Conservation (phyloP, 2,329 filamentous ascomycete genomes). For the Pestalotiopsis sp. region DNA sequence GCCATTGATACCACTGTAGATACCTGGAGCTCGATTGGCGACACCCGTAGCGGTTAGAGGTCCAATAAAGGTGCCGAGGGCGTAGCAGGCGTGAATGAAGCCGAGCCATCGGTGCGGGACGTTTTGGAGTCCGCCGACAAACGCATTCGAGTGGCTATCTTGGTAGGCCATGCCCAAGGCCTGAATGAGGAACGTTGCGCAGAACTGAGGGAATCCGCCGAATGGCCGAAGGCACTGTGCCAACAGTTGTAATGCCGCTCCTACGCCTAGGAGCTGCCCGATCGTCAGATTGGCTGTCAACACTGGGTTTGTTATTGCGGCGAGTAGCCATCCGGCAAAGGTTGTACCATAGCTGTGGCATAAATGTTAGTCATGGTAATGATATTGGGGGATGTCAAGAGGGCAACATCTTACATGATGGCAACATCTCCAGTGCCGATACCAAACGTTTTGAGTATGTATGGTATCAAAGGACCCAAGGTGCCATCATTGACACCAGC, state of each 20-base stretch:
- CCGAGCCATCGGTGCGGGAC: constrained; percentile 62
- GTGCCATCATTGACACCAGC: constrained; percentile 68
- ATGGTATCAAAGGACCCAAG: constrained; percentile 64
- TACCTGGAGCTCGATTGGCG: constrained; percentile 37
- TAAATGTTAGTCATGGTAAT: neutral
- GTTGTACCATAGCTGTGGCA: constrained; percentile 53
- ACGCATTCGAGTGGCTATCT: constrained; percentile 66
- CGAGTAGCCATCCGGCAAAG: constrained; percentile 63
- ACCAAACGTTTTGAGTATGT: constrained; percentile 59
- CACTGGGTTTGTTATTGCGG: constrained; percentile 59
- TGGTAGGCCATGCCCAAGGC: constrained; percentile 65
- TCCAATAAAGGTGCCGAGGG: constrained; percentile 57
- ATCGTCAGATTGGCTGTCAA: constrained; percentile 55
- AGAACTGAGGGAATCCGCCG: constrained; percentile 60
- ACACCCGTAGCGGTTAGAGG: constrained; percentile 58
- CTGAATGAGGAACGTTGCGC: constrained; percentile 59
- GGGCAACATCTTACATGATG: constrained; percentile 29
- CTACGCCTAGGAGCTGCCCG: constrained; percentile 59
- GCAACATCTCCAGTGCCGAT: constrained; percentile 35
- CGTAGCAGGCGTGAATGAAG: constrained; percentile 67
- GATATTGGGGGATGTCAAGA: neutral
- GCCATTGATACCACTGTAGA: constrained; percentile 24
- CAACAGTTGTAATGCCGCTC: constrained; percentile 56
- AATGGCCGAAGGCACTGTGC: constrained; percentile 59
- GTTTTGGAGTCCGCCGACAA: constrained; percentile 52